Evolutionary conservation across 148 eudicot genomes (phyloP).

Genomic region (Chenopodium suecicum): DNA sequence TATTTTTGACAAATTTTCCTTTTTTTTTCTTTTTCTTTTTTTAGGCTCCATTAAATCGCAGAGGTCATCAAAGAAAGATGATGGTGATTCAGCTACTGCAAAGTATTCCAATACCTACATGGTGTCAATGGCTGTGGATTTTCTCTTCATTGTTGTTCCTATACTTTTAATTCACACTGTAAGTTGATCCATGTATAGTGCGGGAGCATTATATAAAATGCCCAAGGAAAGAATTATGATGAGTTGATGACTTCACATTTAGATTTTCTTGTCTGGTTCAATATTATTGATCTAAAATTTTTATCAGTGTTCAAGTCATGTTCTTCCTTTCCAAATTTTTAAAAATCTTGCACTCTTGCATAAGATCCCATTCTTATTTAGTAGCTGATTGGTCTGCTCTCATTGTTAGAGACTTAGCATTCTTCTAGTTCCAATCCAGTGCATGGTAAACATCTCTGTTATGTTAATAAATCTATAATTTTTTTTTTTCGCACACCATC

Average conservation of each 20-base stretch:
- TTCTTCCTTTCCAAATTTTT: background rate
- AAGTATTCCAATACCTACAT: constrained; percentile 43
- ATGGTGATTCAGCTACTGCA: constrained; percentile 34
- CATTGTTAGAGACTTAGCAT: background rate
- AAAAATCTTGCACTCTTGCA: too few relatives aligned
- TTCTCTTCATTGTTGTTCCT: constrained; percentile 60
- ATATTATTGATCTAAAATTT: background rate
- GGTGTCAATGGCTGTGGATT: constrained; percentile 54
- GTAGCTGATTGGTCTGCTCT: background rate
- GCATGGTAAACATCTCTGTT: background rate
- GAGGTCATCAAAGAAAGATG: constrained; percentile 57
- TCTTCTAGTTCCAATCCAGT: background rate
- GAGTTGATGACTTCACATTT: background rate
- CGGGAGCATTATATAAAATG: too few relatives aligned
- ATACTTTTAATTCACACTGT: constrained; percentile 63
- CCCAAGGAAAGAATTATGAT: background rate
- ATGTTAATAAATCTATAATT: background rate
- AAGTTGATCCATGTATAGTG: constrained; percentile 34
- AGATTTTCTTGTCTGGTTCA: background rate
- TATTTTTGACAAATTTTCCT: too few relatives aligned
- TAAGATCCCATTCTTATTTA: background rate
- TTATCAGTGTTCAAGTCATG: background rate
- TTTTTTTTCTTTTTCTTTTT: background rate
- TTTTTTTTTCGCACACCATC: background rate
- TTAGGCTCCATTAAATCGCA: constrained; percentile 34